Evolutionary conservation across 495 filamentous ascomycete genomes (phyloP).

Genomic region (Aspergillus avenaceus): DNA sequence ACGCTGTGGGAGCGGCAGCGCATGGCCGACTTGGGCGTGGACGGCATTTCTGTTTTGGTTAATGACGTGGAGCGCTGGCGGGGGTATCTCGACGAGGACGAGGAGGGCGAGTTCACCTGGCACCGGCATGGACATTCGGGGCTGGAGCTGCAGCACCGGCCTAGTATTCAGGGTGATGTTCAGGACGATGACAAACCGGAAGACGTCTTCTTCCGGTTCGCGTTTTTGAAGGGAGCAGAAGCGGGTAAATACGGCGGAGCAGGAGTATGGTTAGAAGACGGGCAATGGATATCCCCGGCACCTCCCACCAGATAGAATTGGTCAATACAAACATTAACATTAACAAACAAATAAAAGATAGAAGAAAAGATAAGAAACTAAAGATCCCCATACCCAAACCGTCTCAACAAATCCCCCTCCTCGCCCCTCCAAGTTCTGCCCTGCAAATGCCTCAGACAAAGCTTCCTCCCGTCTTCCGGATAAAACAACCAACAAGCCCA

Average conservation of each 20-base stretch:
- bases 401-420: neutral
- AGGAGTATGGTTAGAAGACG: constrained; percentile 67
- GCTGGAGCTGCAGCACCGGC: constrained; percentile 29
- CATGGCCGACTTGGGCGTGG: constrained; percentile 61
- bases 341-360: too few relatives aligned
- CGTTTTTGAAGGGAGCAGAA: constrained; percentile 65
- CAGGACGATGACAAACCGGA: constrained; percentile 40
- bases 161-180: constrained; percentile 22
- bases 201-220: constrained; percentile 81
- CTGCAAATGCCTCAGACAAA: constrained; percentile 2
- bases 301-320: constrained; percentile 23
- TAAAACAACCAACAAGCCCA: constrained; percentile 6
- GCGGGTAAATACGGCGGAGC: constrained; percentile 76
- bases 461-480: neutral
- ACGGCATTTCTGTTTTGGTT: constrained; percentile 83
- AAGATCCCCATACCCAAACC: neutral
- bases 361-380: too few relatives aligned
- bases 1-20: constrained; percentile 44
- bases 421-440: constrained; percentile 1
- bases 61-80: constrained; percentile 91
- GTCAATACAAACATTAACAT: too few relatives aligned
- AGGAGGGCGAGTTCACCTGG: constrained; percentile 41
- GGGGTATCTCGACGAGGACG: constrained; percentile 51
- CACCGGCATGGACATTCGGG: constrained; percentile 42
- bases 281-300: constrained; percentile 57